A percentile compares a stretch with the other conserved stretches of the same genome.
Evolutionary conservation across 495 filamentous ascomycete genomes (phyloP).

Genomic region (Penicillium cinerascens): DNA sequence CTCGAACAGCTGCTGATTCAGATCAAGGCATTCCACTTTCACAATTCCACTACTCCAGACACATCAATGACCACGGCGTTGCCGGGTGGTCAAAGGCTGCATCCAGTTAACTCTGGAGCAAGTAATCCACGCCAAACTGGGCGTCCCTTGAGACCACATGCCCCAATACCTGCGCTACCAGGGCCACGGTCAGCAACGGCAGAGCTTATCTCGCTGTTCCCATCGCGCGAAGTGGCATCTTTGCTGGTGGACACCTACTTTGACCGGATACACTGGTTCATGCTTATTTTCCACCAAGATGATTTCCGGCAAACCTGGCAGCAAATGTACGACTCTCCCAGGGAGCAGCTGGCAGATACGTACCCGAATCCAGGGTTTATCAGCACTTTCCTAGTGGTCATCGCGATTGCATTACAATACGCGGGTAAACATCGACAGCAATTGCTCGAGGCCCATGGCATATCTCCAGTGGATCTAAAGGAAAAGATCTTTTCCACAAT

Average conservation of each 20-base stretch:
- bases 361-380: conserved; percentile 18
- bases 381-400: conserved; percentile 27
- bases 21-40: conserved; percentile 22
- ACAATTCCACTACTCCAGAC: conserved; percentile 15
- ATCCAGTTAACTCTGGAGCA: neutral
- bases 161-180: neutral
- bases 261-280: conserved; percentile 38
- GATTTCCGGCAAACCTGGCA: conserved; percentile 32
- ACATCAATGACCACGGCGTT: conserved; percentile 18
- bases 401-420: conserved; percentile 32
- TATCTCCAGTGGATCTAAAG: conserved; percentile 18
- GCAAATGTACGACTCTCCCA: conserved; percentile 12
- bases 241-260: conserved; percentile 39
- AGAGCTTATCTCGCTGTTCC: conserved; percentile 17
- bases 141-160: neutral
- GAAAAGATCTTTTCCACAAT: conserved; percentile 18
- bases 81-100: conserved; percentile 12
- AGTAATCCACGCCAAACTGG: neutral
- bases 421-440: conserved; percentile 7
- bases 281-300: conserved; percentile 35
- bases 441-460: conserved; percentile 3
- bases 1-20: neutral
- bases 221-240: conserved; percentile 17
- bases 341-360: neutral
- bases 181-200: neutral